Evolutionary conservation across 768 basidiomycete genomes (phyloP), one percentile per base, ranked within the genome.

Genomic region (Amanita polypyramis): DNA sequence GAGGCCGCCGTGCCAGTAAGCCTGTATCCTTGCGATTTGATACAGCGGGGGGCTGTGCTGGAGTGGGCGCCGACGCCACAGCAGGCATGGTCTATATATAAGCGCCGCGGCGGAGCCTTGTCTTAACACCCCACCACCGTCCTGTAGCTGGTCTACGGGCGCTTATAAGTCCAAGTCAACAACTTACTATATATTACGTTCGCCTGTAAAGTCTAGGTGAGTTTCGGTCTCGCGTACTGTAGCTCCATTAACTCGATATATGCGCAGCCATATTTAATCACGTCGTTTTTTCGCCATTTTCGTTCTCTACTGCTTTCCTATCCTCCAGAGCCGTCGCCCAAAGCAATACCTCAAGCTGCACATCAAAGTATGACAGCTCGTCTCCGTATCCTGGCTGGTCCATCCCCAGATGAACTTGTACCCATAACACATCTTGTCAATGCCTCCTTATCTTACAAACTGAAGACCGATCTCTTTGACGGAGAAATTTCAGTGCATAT

Each of bases 401-500:
- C 88, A 1, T 78, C 78, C 2, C 64, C 71, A 11, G 59, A 74
- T 0, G 58, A 66, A 23, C 76, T 91, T 40, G 63, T 64, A 0
- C 73, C 77, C 7, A 79, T 92, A 43, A 72, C 77, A 0, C 57
- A 67, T 37, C 53, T 73, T 0, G 82, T 89, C 51, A 95, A 97
- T 62, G 78, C 81, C 1, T 65, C 70, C 17, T 65, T 58, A 5
- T 62, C 83, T 0, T 65, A 77, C 52, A 42, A 59, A 3, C 65
- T 96, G 51, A 63, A 65, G 15, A 86, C 85, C 0, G 70, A 80
- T 21, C 57, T 66, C 2, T 96, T 93, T 55, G 80, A 91, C 46
- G 94, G 94, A 9, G 61, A 76, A 45, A 68, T 96, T 20, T 74
- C 77, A 2, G 77, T 85, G 1, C 76, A 83, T 55, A 82, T 96